Percentiles rank a stretch among this genome's conserved stretches.
Conservation (phyloP, 73 alveolate genomes). For the Paramecium primaurelia region DNA sequence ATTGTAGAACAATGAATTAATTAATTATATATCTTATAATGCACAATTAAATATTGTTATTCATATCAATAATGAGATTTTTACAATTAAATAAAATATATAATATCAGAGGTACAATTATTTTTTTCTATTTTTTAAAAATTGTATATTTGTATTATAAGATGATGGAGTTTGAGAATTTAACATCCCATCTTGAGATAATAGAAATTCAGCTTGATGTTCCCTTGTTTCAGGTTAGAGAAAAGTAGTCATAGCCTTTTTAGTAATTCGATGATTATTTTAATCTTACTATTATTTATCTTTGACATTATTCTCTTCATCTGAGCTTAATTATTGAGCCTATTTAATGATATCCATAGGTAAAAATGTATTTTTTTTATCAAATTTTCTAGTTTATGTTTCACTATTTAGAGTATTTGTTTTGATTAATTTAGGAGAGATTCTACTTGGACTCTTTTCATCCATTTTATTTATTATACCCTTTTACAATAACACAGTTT, state of each 20-base stretch:
- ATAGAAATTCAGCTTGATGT: neutral
- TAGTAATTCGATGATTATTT: neutral
- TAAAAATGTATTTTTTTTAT: neutral
- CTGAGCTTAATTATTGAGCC: neutral
- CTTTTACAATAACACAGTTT: neutral
- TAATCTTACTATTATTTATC: neutral
- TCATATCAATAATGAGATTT: neutral
- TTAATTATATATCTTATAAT: neutral
- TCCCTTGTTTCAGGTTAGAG: neutral
- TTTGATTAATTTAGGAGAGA: neutral
- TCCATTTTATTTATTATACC: neutral
- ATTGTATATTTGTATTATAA: neutral
- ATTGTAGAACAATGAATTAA: neutral
- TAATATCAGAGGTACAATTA: neutral
- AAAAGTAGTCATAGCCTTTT: neutral
- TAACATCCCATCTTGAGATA: neutral
- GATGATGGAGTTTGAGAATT: neutral
- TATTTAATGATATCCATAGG: neutral
- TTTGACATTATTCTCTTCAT: neutral
- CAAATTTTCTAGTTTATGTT: neutral
- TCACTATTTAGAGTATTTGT: neutral
- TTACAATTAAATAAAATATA: neutral
- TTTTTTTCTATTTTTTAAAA: neutral
- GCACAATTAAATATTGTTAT: neutral
- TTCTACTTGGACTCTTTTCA: neutral